phyloP scores from a whole-genome alignment of 257 asterid species.

The Gentiana macrophylla region DNA sequence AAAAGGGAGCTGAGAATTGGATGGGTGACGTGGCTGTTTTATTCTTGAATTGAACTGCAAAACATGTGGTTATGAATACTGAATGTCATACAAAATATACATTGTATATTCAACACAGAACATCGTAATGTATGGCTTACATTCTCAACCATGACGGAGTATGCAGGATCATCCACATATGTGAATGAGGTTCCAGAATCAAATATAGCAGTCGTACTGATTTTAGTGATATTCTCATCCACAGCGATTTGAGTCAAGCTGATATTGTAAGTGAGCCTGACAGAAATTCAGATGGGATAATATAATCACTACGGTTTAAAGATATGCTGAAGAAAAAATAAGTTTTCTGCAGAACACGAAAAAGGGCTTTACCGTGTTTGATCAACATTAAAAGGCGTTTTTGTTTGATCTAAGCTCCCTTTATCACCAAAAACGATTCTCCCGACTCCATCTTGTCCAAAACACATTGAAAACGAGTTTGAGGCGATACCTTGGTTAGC shows the following conservation, averaged over 20 bases:
- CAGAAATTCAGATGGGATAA: conserved; percentile 1
- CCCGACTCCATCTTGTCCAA: conserved; percentile 70
- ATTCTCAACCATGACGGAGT: conserved; percentile 37
- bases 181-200: conserved; percentile 98
- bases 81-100: neutral
- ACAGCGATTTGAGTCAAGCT: conserved; percentile 62
- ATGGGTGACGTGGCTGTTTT: conserved; percentile 43
- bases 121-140: conserved; percentile 32
- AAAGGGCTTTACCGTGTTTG: conserved; percentile 38
- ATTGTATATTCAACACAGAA: neutral
- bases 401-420: conserved; percentile 53
- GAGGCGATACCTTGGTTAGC: conserved; percentile 72
- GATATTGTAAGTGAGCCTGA: conserved; percentile 74
- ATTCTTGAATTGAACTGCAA: conserved; percentile 61
- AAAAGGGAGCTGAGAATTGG: conserved; percentile 38
- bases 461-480: conserved; percentile 95
- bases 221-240: conserved; percentile 35
- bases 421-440: conserved; percentile 91
- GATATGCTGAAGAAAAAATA: neutral
- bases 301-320: neutral
- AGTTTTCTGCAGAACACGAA: neutral
- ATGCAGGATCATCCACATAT: conserved; percentile 75
- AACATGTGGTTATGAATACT: neutral
- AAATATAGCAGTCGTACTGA: conserved; percentile 55
- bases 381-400: conserved; percentile 60